These are phyloP conservation scores for Capsicum chinense DNA, from an alignment of 257 asterid species.

Conservation along the genomic window DNA sequence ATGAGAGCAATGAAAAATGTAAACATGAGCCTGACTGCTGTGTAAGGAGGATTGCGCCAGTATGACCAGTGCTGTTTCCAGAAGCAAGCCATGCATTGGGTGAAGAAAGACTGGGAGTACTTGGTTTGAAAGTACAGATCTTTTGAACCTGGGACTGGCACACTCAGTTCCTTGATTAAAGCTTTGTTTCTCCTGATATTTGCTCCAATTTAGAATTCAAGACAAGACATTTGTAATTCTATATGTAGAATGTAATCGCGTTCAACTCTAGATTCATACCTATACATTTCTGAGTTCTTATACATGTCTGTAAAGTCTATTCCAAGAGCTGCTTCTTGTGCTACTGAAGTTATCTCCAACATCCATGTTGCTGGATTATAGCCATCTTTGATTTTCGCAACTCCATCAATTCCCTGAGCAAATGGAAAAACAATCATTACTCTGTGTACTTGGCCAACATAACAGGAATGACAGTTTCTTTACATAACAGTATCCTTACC, in stretches of 20 bases:
- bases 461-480: not conserved
- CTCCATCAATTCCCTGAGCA: constrained; percentile 56
- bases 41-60: constrained; percentile 83
- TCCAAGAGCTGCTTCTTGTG: constrained; percentile 63
- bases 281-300: constrained; percentile 62
- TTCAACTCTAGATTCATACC: constrained; percentile 39
- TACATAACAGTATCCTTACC: constrained; percentile 40
- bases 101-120: constrained; percentile 66
- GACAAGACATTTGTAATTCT: not conserved
- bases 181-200: constrained; percentile 72
- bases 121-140: constrained; percentile 57
- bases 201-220: constrained; percentile 22
- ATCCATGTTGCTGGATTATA: constrained; percentile 97
- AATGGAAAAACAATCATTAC: not conserved
- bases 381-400: constrained; percentile 59
- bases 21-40: constrained; percentile 73
- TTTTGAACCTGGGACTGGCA: constrained; percentile 58
- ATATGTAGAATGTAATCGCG: not conserved
- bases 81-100: constrained; percentile 77
- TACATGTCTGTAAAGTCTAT: constrained; percentile 59
- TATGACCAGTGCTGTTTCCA: constrained; percentile 86
- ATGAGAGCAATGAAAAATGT: constrained; percentile 65
- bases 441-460: not conserved
- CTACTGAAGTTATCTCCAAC: constrained; percentile 69
- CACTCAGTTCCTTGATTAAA: constrained; percentile 62